Percentiles rank a stretch among this genome's conserved stretches.
Conservation (phyloP, 2,329 filamentous ascomycete species). For the Penicillium sp. region DNA sequence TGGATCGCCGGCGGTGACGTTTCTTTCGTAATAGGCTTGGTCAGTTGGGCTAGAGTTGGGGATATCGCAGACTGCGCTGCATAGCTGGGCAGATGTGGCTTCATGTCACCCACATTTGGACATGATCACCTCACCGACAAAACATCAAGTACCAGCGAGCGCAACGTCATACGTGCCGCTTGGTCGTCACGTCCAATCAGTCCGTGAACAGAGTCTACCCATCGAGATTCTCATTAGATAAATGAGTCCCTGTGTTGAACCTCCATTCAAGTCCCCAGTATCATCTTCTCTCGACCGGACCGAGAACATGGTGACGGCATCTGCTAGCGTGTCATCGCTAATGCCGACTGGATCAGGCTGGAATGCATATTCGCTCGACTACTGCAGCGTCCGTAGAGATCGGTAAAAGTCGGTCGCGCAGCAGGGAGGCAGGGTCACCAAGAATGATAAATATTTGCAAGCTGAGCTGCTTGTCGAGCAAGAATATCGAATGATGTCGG, state of each 20-base stretch:
- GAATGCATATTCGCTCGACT: background rate
- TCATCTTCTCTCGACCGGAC: background rate
- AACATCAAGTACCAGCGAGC: background rate
- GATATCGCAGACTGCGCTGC: background rate
- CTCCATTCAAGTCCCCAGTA: background rate
- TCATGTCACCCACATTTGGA: background rate
- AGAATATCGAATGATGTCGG: background rate
- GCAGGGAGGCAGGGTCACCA: background rate
- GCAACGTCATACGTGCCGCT: background rate
- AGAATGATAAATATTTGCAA: background rate
- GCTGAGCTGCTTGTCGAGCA: background rate
- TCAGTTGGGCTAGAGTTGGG: background rate
- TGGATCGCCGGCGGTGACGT: too few relatives aligned
- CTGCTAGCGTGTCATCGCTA: background rate
- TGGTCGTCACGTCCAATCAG: background rate
- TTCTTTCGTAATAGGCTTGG: too few relatives aligned
- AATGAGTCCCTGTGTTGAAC: background rate
- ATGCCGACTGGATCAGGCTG: background rate
- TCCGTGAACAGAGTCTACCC: background rate
- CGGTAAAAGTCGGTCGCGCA: background rate
- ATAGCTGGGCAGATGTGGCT: background rate
- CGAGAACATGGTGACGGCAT: background rate
- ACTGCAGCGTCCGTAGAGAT: background rate
- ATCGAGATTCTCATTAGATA: too few relatives aligned
- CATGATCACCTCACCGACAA: background rate